Evolutionary conservation across 805 yeast species (phyloP), one percentile per base, ranked within the genome.

Genomic region (Ogataea naganishii): DNA sequence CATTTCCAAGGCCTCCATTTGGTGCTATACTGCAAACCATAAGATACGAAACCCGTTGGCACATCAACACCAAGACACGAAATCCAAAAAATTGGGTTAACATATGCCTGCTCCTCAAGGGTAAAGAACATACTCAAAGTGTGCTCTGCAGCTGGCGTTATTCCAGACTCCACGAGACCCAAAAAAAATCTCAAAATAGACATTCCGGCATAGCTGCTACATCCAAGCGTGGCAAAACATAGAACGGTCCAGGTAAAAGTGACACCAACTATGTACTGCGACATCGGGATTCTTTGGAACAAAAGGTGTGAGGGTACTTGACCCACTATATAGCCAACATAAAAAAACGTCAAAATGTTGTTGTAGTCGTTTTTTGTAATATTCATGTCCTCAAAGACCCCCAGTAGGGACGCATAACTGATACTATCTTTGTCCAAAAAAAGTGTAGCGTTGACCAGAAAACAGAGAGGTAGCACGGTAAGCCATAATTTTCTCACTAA

Each of bases 361-460:
- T 64, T 62, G 43, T 66, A 70, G 25, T 56, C 55, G 31, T 52
- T 39, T 35, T 60, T 63, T 14, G 53, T 50, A 14, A 72, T 43
- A 3, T 61, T 56, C 9, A 68, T 64, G 34, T 64, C 72, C 11
- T 56, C 59, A 43, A 54, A 66, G 15, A 71, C 49, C 0, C 66
- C 73, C 30, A 69, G 54, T 28, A 69, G 56, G 1, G 72, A 55
- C 11, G 68, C 60, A 40, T 66, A 72, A 0, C 70, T 60, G 25
- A 69, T 39, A 3, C 73, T 62, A 3, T 69, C 70, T 39, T 72
- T 72, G 45, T 71, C 77, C 46, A 68, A 60, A 41, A 63, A 69
- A 31, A 68, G 47, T n/a, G 64, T 38, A 33, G 62, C 39, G 44
- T 66, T 60, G 16, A 67, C 58, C 11, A 60, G 25, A 31, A 61